Conservation (phyloP, 2,329 filamentous ascomycete species). For the Trichoderma koningiopsis region DNA sequence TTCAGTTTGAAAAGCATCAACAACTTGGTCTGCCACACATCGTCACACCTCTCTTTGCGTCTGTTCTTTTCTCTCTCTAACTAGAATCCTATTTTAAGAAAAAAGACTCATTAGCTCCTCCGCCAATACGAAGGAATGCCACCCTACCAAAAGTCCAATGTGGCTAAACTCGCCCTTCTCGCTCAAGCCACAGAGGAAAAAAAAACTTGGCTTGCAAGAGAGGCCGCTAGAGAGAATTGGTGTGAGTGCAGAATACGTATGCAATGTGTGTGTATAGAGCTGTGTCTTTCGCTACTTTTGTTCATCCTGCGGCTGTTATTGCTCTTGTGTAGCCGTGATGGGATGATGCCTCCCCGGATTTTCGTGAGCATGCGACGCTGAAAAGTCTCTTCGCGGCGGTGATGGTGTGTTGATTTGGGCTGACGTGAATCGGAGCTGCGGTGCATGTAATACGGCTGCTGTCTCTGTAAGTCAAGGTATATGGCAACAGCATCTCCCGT, state of each 20-base stretch:
- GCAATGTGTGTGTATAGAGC: neutral
- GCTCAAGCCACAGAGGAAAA: neutral
- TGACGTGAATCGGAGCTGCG: neutral
- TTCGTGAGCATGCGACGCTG: neutral
- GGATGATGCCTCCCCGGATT: neutral
- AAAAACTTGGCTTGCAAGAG: neutral
- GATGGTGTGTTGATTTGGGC: neutral
- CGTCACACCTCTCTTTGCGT: neutral
- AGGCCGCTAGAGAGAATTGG: neutral
- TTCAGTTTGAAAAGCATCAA: neutral
- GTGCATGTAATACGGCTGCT: neutral
- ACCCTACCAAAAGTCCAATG: slow-evolving; percentile 7
- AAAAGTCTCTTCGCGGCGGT: neutral
- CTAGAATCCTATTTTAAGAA: neutral
- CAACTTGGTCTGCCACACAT: neutral
- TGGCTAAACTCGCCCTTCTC: neutral
- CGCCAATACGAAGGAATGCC: slow-evolving; percentile 24
- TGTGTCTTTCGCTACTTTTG: neutral
- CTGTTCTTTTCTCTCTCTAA: neutral
- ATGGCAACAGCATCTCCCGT: no score
- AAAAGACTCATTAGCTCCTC: neutral
- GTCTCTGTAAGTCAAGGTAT: neutral
- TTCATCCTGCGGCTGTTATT: neutral
- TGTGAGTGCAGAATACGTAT: slow-evolving; percentile 1
- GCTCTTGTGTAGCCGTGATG: neutral